Conservation (phyloP, 2,329 filamentous ascomycete genomes). For the Colletotrichum plurivorum region DNA sequence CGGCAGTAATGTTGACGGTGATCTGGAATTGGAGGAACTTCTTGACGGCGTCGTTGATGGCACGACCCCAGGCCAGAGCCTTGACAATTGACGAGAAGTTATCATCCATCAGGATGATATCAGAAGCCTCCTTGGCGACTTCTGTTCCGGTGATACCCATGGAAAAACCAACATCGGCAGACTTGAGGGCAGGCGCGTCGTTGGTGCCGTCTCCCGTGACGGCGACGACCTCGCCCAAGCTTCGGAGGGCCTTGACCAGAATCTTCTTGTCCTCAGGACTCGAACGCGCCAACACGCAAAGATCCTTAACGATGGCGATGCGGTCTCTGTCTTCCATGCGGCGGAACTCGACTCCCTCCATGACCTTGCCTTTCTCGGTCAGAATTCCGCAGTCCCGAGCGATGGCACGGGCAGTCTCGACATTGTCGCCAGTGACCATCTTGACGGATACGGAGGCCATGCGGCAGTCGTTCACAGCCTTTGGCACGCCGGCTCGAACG, state of each 20-base stretch:
- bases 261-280: constrained; percentile 79
- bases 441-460: constrained; percentile 52
- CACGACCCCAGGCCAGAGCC: constrained; percentile 73
- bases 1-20: constrained; percentile 85
- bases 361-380: constrained; percentile 70
- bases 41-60: constrained; percentile 74
- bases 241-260: constrained; percentile 74
- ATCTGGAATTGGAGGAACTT: constrained; percentile 78
- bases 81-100: constrained; percentile 75
- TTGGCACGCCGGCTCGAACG: constrained; percentile 40
- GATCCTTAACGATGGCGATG: constrained; percentile 61
- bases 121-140: constrained; percentile 73
- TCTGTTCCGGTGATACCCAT: constrained; percentile 79
- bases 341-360: constrained; percentile 73
- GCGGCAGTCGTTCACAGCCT: constrained; percentile 39
- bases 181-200: constrained; percentile 76
- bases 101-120: constrained; percentile 74
- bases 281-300: constrained; percentile 75
- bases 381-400: constrained; percentile 68
- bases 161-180: constrained; percentile 77
- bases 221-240: constrained; percentile 76
- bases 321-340: constrained; percentile 65
- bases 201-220: constrained; percentile 79
- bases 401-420: constrained; percentile 65
- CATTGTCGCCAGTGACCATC: constrained; percentile 64